Conservation (phyloP, 2,329 filamentous ascomycete genomes). For the Akanthomyces uredinophilus region DNA sequence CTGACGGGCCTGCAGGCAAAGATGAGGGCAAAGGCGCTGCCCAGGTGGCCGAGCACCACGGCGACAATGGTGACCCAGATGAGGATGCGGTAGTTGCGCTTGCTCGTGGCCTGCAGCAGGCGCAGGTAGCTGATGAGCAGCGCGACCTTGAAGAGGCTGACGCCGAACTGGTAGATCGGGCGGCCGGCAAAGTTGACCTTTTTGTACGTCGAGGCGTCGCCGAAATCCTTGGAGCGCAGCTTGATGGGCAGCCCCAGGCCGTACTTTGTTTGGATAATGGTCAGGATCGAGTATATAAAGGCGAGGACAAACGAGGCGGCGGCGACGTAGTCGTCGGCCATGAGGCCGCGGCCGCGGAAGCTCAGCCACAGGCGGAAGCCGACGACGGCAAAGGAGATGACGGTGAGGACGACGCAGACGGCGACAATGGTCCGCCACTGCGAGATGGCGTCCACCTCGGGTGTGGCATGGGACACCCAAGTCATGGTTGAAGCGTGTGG, state of each 20-base stretch:
- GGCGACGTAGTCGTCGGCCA: conserved; percentile 42
- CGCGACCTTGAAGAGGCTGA: conserved; percentile 52
- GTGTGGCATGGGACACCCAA: conserved; percentile 47
- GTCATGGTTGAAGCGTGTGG: conserved; percentile 40
- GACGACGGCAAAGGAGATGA: conserved; percentile 39
- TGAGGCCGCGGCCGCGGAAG: conserved; percentile 37
- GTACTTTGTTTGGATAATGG: conserved; percentile 48
- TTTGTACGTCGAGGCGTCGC: conserved; percentile 39
- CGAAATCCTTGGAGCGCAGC: conserved; percentile 32
- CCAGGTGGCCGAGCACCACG: conserved; percentile 43
- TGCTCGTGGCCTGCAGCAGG: conserved; percentile 43
- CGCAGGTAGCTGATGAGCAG: conserved; percentile 49
- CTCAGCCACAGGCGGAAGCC: conserved; percentile 38
- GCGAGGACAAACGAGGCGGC: conserved; percentile 39
- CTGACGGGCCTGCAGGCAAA: conserved; percentile 46
- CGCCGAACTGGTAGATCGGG: conserved; percentile 50
- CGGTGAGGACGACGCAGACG: conserved; percentile 40
- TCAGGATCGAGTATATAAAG: conserved; percentile 44
- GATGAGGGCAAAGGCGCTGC: conserved; percentile 43
- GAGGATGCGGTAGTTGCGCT: conserved; percentile 36
- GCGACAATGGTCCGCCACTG: conserved; percentile 44
- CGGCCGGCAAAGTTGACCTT: conserved; percentile 48
- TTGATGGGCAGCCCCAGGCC: conserved; percentile 46
- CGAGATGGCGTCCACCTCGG: conserved; percentile 41
- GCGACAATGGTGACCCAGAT: conserved; percentile 40